Percentiles rank a stretch among this genome's conserved stretches.
phyloP scores from a whole-genome alignment of 768 basidiomycete species.

The Boletus insuetus region DNA sequence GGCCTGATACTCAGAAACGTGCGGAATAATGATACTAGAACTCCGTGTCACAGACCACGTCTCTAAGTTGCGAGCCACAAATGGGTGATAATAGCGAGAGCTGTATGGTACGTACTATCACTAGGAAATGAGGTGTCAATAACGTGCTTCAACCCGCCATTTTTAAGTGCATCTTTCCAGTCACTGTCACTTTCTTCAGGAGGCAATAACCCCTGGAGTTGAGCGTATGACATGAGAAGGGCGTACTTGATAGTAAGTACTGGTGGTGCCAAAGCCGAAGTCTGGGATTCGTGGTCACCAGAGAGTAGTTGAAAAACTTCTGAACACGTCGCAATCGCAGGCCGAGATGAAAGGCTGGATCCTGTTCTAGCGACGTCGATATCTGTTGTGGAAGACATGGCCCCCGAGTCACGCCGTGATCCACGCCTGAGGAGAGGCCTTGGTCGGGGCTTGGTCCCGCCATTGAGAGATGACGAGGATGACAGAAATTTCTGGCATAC shows the following conservation, averaged over 20 bases:
- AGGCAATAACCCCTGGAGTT: constrained; percentile 30
- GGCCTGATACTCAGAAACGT: background rate
- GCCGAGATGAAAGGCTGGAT: constrained; percentile 25
- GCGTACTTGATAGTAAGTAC: constrained; percentile 35
- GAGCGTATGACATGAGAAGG: constrained; percentile 39
- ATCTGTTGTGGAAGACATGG: constrained; percentile 4
- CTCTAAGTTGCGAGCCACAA: constrained; percentile 14
- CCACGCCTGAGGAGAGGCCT: constrained; percentile 33
- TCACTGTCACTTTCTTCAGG: constrained; percentile 30
- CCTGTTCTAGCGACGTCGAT: constrained; percentile 15
- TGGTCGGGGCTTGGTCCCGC: constrained; percentile 26
- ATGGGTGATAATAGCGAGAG: constrained; percentile 19
- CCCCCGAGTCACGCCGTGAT: constrained; percentile 8
- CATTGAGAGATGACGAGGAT: constrained; percentile 17
- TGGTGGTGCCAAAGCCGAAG: constrained; percentile 3
- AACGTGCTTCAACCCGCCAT: constrained; percentile 23
- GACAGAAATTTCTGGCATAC: constrained; percentile 42
- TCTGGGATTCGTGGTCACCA: constrained; percentile 9
- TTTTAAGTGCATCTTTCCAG: constrained; percentile 32
- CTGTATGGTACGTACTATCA: constrained; percentile 25
- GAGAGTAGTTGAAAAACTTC: constrained; percentile 30
- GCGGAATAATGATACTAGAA: background rate
- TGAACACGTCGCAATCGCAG: constrained; percentile 18
- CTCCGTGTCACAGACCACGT: background rate
- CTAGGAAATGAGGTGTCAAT: constrained; percentile 28